Evolutionary conservation across 345 rosid species (phyloP).

Genomic region (Fremontodendron californicum): DNA sequence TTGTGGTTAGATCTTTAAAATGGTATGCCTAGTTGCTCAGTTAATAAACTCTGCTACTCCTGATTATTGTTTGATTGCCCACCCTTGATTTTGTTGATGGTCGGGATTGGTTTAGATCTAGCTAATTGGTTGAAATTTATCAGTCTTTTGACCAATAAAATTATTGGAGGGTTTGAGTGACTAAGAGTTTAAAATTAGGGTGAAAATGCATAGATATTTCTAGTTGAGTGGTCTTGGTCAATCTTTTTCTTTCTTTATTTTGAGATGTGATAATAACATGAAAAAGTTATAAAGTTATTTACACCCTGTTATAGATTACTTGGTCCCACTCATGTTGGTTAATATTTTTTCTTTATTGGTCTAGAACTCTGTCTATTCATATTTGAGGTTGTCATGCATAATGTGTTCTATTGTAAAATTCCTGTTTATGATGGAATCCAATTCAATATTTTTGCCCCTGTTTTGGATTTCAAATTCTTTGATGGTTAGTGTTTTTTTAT

Average conservation of each 20-base stretch:
- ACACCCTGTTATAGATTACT: neutral
- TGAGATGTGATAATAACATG: neutral
- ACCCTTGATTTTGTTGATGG: neutral
- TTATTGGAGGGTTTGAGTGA: neutral
- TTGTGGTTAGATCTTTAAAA: neutral
- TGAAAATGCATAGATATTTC: neutral
- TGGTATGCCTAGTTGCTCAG: neutral
- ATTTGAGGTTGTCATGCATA: neutral
- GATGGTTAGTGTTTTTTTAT: neutral
- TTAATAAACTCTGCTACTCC: neutral
- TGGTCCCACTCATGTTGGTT: neutral
- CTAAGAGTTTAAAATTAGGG: neutral
- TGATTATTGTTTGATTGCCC: neutral
- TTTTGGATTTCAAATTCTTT: neutral
- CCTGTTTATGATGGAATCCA: conserved; percentile 1
- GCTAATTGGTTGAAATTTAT: neutral
- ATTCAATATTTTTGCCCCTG: neutral
- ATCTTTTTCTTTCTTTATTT: neutral
- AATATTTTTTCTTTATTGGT: neutral
- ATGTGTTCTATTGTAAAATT: neutral
- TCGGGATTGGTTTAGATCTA: neutral
- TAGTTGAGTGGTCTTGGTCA: neutral
- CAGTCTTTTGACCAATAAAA: neutral
- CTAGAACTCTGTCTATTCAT: neutral
- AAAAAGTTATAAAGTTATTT: neutral